Evolutionary conservation across 345 rosid species (phyloP).

Genomic region (Populus simonii): DNA sequence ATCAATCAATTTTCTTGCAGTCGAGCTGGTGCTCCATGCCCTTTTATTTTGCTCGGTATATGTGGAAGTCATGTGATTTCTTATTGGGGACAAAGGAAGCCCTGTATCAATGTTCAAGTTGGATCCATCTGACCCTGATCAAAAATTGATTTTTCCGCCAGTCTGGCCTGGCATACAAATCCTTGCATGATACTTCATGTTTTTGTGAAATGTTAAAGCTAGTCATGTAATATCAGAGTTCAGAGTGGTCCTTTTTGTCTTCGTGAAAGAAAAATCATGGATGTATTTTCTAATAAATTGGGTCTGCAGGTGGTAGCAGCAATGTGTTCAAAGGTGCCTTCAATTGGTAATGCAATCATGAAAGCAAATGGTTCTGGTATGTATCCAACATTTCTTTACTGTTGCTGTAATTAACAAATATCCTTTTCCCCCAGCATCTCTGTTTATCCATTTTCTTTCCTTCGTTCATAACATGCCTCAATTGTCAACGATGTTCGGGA

Average conservation of each 20-base stretch:
- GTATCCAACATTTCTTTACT: constrained; percentile 14
- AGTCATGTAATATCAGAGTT: too few relatives aligned
- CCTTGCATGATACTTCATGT: too few relatives aligned
- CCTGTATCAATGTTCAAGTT: too few relatives aligned
- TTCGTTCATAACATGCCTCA: not conserved
- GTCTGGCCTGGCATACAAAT: too few relatives aligned
- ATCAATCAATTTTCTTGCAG: not conserved
- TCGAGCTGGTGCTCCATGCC: not conserved
- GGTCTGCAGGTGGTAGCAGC: constrained; percentile 77
- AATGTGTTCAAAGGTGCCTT: constrained; percentile 92
- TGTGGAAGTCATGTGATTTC: too few relatives aligned
- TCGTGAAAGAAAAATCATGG: not conserved
- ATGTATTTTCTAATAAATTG: constrained; percentile 17
- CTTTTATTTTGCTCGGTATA: not conserved
- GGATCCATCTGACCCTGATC: too few relatives aligned
- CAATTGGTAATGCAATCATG: constrained; percentile 76
- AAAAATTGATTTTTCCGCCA: too few relatives aligned
- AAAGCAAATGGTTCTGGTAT: constrained; percentile 75
- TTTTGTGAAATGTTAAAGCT: too few relatives aligned
- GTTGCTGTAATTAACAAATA: not conserved
- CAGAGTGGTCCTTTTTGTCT: not conserved
- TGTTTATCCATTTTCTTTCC: not conserved
- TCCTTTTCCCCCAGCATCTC: not conserved
- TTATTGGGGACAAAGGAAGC: too few relatives aligned
- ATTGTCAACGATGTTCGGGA: not conserved